A percentile compares a stretch with the other conserved stretches of the same genome.
phyloP scores from a whole-genome alignment of 2,329 filamentous ascomycete genomes.

The Huntiella moniliformis region DNA sequence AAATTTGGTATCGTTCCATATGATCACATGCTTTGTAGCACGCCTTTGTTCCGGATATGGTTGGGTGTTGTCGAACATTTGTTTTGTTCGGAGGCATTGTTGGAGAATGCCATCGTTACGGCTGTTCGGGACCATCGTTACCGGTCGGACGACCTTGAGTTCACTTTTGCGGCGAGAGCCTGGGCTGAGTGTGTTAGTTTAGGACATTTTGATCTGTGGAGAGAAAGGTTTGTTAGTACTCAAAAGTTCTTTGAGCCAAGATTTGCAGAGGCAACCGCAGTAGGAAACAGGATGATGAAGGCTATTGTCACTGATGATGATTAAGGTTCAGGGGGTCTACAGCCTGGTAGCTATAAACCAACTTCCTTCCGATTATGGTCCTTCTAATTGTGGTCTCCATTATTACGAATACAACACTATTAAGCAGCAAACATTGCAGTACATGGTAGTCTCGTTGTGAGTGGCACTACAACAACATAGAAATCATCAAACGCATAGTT shows the following conservation, averaged over 20 bases:
- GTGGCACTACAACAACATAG: no score
- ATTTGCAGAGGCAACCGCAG: constrained; percentile 67
- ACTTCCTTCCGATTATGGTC: no score
- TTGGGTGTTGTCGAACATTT: constrained; percentile 93
- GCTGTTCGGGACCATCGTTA: constrained; percentile 83
- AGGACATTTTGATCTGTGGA: constrained; percentile 83
- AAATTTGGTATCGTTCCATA: constrained; percentile 86
- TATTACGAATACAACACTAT: no score
- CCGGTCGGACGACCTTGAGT: constrained; percentile 88
- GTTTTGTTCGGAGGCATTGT: constrained; percentile 62
- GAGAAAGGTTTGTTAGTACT: constrained; percentile 76
- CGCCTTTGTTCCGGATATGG: constrained; percentile 89
- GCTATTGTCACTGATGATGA: constrained; percentile 54
- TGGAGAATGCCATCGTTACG: constrained; percentile 70
- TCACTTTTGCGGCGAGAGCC: constrained; percentile 86
- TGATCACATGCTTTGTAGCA: constrained; percentile 99
- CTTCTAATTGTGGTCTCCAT: no score
- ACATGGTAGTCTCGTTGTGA: no score
- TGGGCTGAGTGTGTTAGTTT: constrained; percentile 90
- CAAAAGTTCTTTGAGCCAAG: constrained; percentile 81
- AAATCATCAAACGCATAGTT: no score
- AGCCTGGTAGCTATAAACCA: no score
- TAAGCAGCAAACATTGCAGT: no score
- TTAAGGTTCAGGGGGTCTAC: neutral
- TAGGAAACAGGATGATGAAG: constrained; percentile 95